Evolutionary conservation across 495 filamentous ascomycete genomes (phyloP), one percentile per base, ranked within the genome.

Genomic region (Diplogelasinospora grovesii): DNA sequence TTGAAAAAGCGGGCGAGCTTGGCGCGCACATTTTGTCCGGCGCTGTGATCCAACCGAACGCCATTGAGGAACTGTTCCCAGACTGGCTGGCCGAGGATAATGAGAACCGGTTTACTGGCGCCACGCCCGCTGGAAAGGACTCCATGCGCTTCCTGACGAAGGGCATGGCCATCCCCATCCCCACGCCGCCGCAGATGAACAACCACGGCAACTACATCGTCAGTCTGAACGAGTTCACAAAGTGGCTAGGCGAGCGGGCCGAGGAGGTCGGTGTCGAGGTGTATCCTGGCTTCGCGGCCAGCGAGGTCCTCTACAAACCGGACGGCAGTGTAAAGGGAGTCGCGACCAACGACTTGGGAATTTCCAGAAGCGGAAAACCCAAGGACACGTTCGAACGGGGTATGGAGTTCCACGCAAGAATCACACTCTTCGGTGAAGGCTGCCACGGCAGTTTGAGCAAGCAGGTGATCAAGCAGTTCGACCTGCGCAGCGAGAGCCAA

Each of bases 191-290:
- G 20, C 92, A 97, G 69, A 97, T 99, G 93, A 77, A 94, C 63
- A 99, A 99, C 60, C 75, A 94, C 52, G 92, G 92, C 15, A 99
- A 99, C 60, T 96, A 92, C 59, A 99, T 99, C 43, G 74, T 99
- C 50, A 94, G 87, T 57, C 63, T 99, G 53, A 96, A 89, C 57
- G 84, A 97, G 57, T 79, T 97, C 45, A 82, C 81, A 23, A 95
- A 90, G 59, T 99, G 92, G 92, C 68, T 99, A 10, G 86, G 84
- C 11, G 92, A 97, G 58, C 75, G 92, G 15, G 92, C 92, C 3
- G 93, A 97, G 65, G 92, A 97, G 60, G 46, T 95, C 19, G 92
- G 90, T n/a, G 93, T 97, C n/a, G 92, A 99, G 61, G 75, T 99
- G 8, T 99, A 95, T 49, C 85, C 92, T 8, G 92, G 92, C 11